phyloP scores from a whole-genome alignment of 306 rosid genomes.

The Spatholobus suberectus region DNA sequence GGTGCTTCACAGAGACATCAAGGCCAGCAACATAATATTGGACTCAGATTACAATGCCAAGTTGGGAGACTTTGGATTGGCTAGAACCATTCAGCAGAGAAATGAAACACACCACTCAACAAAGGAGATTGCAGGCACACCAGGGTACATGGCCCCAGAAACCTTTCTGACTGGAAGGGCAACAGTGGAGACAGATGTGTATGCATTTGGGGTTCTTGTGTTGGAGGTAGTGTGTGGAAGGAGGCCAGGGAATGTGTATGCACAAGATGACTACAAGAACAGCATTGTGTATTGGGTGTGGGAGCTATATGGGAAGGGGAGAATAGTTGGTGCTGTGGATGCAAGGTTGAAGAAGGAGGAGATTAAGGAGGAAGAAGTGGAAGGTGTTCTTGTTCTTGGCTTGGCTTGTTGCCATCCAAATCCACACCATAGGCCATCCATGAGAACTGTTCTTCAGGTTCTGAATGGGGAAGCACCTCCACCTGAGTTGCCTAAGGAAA shows the following conservation, averaged over 20 bases:
- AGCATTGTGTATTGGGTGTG: conserved; percentile 74
- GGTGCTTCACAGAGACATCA: conserved; percentile 83
- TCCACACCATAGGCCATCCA: conserved; percentile 71
- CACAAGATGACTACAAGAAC: conserved; percentile 53
- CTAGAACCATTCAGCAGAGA: conserved; percentile 59
- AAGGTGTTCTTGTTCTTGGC: conserved; percentile 56
- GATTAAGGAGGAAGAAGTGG: conserved; percentile 32
- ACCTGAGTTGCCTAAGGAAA: conserved; percentile 55
- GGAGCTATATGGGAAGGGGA: conserved; percentile 58
- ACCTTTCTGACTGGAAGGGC: conserved; percentile 69
- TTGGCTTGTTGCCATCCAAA: conserved; percentile 89
- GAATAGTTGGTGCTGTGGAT: conserved; percentile 54
- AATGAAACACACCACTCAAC: conserved; percentile 76
- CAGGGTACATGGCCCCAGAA: conserved; percentile 89
- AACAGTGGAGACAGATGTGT: conserved; percentile 77
- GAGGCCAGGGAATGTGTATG: conserved; percentile 55
- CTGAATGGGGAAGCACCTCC: conserved; percentile 62
- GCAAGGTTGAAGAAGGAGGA: conserved; percentile 34
- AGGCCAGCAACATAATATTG: conserved; percentile 79
- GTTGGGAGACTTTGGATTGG: conserved; percentile 84
- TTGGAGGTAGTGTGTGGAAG: conserved; percentile 70
- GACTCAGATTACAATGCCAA: conserved; percentile 62
- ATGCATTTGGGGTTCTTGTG: conserved; percentile 75
- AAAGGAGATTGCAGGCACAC: conserved; percentile 80
- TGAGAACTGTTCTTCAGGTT: conserved; percentile 66